Conservation (phyloP, 2,329 filamentous ascomycete genomes). For the Penicillium janthinellum region DNA sequence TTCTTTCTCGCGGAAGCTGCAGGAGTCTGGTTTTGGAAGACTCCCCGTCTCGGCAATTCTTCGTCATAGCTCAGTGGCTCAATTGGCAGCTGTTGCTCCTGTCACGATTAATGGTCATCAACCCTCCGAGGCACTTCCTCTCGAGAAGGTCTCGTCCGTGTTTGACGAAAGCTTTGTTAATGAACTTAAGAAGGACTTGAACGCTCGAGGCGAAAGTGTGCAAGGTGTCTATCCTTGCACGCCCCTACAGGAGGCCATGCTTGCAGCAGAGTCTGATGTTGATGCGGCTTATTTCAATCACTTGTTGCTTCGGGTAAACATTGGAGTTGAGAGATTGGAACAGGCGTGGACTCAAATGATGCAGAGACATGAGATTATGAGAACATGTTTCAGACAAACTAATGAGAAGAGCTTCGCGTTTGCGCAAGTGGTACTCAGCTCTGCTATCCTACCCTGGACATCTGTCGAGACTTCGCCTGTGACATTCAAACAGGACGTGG, state of each 20-base stretch:
- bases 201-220: constrained; percentile 40
- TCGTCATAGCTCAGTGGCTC: constrained; percentile 66
- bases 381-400: constrained; percentile 74
- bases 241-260: constrained; percentile 84
- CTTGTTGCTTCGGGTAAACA: constrained; percentile 63
- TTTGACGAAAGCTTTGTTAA: constrained; percentile 33
- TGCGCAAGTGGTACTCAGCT: constrained; percentile 68
- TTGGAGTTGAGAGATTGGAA: constrained; percentile 55
- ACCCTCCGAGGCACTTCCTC: not conserved
- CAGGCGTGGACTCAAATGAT: constrained; percentile 65
- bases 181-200: constrained; percentile 38
- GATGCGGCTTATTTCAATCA: constrained; percentile 70
- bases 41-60: constrained; percentile 70
- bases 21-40: constrained; percentile 47
- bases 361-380: constrained; percentile 71
- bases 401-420: constrained; percentile 63
- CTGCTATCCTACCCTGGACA: constrained; percentile 49
- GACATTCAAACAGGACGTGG: constrained; percentile 43
- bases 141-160: constrained; percentile 4
- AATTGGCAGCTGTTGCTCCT: constrained; percentile 51
- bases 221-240: constrained; percentile 74
- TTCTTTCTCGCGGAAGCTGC: constrained; percentile 62
- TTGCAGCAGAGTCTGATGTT: constrained; percentile 58
- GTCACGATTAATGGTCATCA: constrained; percentile 9
- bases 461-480: constrained; percentile 47